Base-by-base conservation (phyloP, 2,329 filamentous ascomycete species). In the Colletotrichum truncatum region DNA sequence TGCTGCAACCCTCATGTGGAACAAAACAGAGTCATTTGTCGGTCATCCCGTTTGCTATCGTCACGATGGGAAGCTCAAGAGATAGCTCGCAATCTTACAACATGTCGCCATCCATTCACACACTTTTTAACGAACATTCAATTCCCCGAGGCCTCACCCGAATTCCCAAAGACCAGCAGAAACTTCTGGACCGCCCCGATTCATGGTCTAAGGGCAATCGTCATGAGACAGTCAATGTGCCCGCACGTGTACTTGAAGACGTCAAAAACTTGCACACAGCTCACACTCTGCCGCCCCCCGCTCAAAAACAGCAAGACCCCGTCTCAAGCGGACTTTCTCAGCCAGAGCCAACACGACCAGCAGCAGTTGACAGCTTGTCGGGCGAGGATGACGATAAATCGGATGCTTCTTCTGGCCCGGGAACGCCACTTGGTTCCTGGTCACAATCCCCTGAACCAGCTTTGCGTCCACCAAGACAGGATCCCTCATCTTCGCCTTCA, bases 161-260 rank as follows among this genome's bases (percentile, higher is more conserved):
- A 23, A 74, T 84, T 6, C 78, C 80, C 1, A 73, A 71, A 14
- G 76, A 81, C 39, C 83, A 85, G 67, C 72, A 72, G 25, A 55
- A 57, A 4, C 70, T 84, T 2, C 71, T 84, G 1, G 74, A 77
- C 2, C 60, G 69, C 0, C 52, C 72, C 4, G 72, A 75, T 54
- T 74, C 81, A 2, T 84, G 81, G 81, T 74, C 73, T 4, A 72
- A 68, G 43, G 68, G 69, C 12, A 65, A 63, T 8, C 67, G 69
- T 16, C 70, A 73, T 9, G 73, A 71, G 2, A 30, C 70, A 3
- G 67, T 69, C 41, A 77, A 79, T 46, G 68, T 82, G 10, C 81
- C 81, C 1, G 60, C 66, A 3, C 70, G 76, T 38, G 75, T 81
- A 9, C 56, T 82, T 16, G 67, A 80, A 36, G 71, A 71, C 2